phyloP scores from a whole-genome alignment of 176 grass and related monocot genomes.

The Dendrocalamus sinicus region DNA sequence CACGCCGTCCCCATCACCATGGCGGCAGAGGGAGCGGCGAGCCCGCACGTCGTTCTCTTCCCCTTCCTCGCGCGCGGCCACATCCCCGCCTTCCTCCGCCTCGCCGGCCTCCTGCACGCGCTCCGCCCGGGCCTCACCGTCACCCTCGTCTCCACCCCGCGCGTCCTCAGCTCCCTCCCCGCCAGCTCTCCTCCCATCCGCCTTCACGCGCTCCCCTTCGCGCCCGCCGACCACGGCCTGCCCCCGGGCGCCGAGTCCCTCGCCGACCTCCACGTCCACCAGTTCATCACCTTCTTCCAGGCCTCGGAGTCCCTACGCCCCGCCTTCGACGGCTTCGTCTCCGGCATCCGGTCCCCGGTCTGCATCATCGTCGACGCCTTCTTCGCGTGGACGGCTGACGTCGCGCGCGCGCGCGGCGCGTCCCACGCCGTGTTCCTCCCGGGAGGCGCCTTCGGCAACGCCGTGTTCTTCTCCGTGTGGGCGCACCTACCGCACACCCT shows the following conservation, averaged over 20 bases:
- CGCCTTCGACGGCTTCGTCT: conserved; percentile 57
- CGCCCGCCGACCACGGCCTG: conserved; percentile 57
- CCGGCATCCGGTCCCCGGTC: conserved; percentile 24
- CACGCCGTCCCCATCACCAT: background rate
- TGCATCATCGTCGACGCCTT: conserved; percentile 68
- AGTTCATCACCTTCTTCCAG: conserved; percentile 55
- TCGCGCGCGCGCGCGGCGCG: conserved; percentile 40
- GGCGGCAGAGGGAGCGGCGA: conserved; percentile 19
- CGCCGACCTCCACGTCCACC: conserved; percentile 53
- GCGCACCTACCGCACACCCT: conserved; percentile 51
- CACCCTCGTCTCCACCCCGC: conserved; percentile 42
- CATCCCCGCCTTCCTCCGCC: conserved; percentile 51
- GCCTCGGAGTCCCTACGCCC: conserved; percentile 63
- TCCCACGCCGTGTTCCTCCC: conserved; percentile 58
- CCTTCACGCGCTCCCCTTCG: conserved; percentile 56
- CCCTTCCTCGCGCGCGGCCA: conserved; percentile 59
- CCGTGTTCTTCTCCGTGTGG: conserved; percentile 57
- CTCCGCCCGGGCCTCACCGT: conserved; percentile 39
- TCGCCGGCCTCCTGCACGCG: conserved; percentile 46
- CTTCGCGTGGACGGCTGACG: conserved; percentile 59
- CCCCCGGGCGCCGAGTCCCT: conserved; percentile 46
- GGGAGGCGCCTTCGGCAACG: conserved; percentile 58
- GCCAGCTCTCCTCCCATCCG: conserved; percentile 14
- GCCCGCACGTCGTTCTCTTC: conserved; percentile 45
- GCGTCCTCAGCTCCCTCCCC: conserved; percentile 14